Evolutionary conservation across 164 flowering plant species (phyloP).

Genomic region (Vitis amurensis): DNA sequence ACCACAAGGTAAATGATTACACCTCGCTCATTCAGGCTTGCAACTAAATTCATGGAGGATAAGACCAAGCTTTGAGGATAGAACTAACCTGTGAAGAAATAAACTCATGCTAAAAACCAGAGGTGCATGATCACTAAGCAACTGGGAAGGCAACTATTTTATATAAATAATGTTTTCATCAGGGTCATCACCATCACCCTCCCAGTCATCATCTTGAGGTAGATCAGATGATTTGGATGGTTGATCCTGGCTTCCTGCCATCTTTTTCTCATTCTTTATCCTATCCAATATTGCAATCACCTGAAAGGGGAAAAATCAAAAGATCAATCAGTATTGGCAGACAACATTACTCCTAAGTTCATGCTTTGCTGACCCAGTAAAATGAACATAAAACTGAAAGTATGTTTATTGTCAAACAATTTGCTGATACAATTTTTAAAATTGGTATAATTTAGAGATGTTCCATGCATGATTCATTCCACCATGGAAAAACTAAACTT

Average conservation of each 20-base stretch:
- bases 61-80: too few species aligned
- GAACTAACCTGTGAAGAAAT: background rate
- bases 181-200: conserved; percentile 49
- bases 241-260: conserved; percentile 15
- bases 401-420: background rate
- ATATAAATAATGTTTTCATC: conserved; percentile 83
- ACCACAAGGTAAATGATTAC: too few species aligned
- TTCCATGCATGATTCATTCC: background rate
- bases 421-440: background rate
- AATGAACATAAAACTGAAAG: too few species aligned
- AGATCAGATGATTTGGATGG: conserved; percentile 31
- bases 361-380: too few species aligned
- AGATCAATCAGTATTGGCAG: background rate
- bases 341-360: background rate
- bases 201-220: conserved; percentile 61
- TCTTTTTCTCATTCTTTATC: conserved; percentile 61
- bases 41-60: too few species aligned
- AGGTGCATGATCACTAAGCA: background rate
- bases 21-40: too few species aligned
- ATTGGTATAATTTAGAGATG: background rate
- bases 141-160: conserved; percentile 34
- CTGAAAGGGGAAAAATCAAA: conserved; percentile 34
- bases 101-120: background rate
- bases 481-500: background rate
- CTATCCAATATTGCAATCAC: conserved; percentile 86